Percentiles rank a stretch among this genome's conserved stretches.
These are phyloP conservation scores for Ophiostoma triangulosporum DNA, from an alignment of 2,329 filamentous ascomycete genomes.

Conservation along the genomic window DNA sequence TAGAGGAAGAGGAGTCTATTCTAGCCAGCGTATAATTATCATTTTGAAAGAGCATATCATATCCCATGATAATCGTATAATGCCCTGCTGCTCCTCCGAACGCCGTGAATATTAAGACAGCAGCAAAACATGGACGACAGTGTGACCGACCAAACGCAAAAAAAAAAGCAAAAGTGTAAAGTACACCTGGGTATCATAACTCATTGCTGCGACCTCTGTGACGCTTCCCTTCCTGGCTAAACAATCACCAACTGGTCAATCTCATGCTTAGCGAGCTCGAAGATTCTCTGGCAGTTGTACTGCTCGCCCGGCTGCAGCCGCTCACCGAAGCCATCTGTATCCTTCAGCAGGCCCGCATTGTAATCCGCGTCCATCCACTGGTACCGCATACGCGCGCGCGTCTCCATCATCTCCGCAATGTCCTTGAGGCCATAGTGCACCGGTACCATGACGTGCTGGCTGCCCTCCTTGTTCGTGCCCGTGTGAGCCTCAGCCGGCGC, in stretches of 20 bases:
- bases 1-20: not conserved
- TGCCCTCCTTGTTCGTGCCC: not conserved
- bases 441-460: conserved; percentile 9
- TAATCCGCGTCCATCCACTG: conserved; percentile 33
- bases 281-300: conserved; percentile 35
- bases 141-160: not conserved
- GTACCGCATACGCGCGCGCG: conserved; percentile 34
- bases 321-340: conserved; percentile 11
- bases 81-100: too few relatives aligned
- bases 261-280: conserved; percentile 39
- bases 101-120: not conserved
- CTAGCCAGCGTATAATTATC: too few relatives aligned
- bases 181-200: not conserved
- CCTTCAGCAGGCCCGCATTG: conserved; percentile 23
- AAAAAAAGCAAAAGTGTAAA: not conserved
- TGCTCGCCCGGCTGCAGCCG: conserved; percentile 23
- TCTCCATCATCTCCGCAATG: conserved; percentile 39
- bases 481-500: not conserved
- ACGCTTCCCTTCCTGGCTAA: not conserved
- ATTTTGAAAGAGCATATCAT: too few relatives aligned
- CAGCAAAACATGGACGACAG: not conserved
- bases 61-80: too few relatives aligned
- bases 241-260: conserved; percentile 40
- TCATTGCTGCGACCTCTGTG: not conserved
- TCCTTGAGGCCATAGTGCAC: conserved; percentile 39